Base-by-base conservation (phyloP, 2,329 filamentous ascomycete genomes). In the Phoma sp. region DNA sequence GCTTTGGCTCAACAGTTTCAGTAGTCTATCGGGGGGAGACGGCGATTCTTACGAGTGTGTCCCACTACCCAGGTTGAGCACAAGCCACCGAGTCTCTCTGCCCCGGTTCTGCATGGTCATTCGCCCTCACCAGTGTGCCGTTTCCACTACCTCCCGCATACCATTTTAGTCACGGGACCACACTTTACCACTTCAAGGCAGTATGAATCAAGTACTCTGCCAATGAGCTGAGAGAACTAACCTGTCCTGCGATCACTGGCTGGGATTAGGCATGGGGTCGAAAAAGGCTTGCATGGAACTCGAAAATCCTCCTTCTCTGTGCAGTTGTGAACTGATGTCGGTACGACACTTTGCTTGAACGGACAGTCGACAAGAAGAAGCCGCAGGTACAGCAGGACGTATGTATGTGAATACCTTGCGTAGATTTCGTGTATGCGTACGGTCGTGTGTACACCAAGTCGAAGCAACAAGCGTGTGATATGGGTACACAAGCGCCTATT, bases 51-150 rank as follows among this genome's bases (percentile, higher is more conserved):
- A 56, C 58, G 45, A 60, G 46, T 54, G 50, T 42, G 45, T 64
- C 56, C 69, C 71, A 64, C 59, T 53, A 59, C 57, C 67, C 67
- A 66, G 66, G 67, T 64, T 55, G 53, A 56, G 47, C 54, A 23
- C 52, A 70, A 68, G 67, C 69, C 70, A 69, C 69, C 47, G 47
- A 42, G 40, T 57, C 53, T 56, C 36, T 60, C 59, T 62, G 58
- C 67, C 58, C 65, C 67, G 49, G 46, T 54, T 57, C 65, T 58
- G 63, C 62, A 62, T 42, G 29, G 37, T 68, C 62, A 74, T 75
- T 74, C 66, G 71, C 57, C 42, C 42, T 48, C 42, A 38, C 34
- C 21, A 28, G 48, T 68, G 69, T 74, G 72, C 54, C 51, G 45
- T 33, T 38, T 26, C 39, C 45, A 30, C 34, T 30, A 57, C 53